These are phyloP conservation scores for Testicularia cyperi DNA, from an alignment of 1,284 basidiomycete species.

Conservation along the genomic window DNA sequence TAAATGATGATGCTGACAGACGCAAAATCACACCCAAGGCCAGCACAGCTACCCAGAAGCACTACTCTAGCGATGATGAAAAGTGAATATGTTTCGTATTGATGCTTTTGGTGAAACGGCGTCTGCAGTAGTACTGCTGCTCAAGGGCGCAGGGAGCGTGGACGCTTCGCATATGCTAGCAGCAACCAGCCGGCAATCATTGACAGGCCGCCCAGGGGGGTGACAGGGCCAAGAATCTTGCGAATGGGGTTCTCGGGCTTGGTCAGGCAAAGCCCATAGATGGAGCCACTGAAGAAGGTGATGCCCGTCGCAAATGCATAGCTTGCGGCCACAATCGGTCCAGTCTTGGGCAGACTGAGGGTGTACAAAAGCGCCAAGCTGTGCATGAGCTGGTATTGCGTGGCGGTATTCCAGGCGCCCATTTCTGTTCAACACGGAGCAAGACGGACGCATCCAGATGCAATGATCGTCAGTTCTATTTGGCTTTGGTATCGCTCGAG, in stretches of 20 bases:
- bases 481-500: no score
- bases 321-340: constrained; percentile 33
- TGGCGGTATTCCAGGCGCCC: constrained; percentile 53
- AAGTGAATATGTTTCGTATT: no score
- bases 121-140: no score
- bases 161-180: constrained; percentile 45
- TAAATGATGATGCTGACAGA: no score
- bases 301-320: constrained; percentile 53
- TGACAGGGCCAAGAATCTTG: constrained; percentile 50
- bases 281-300: constrained; percentile 54
- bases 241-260: constrained; percentile 43
- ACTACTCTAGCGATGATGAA: no score
- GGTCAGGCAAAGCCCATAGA: constrained; percentile 55
- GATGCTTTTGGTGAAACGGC: no score
- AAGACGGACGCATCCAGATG: no score
- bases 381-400: constrained; percentile 55
- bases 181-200: constrained; percentile 55
- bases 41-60: no score
- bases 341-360: constrained; percentile 26
- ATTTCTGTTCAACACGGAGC: no score
- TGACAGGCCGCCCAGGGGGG: constrained; percentile 52
- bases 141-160: constrained; percentile 24
- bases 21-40: no score
- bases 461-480: no score
- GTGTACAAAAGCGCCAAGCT: constrained; percentile 50